Conservation (phyloP, 768 basidiomycete species). For the Melanogaster broomeanus region DNA sequence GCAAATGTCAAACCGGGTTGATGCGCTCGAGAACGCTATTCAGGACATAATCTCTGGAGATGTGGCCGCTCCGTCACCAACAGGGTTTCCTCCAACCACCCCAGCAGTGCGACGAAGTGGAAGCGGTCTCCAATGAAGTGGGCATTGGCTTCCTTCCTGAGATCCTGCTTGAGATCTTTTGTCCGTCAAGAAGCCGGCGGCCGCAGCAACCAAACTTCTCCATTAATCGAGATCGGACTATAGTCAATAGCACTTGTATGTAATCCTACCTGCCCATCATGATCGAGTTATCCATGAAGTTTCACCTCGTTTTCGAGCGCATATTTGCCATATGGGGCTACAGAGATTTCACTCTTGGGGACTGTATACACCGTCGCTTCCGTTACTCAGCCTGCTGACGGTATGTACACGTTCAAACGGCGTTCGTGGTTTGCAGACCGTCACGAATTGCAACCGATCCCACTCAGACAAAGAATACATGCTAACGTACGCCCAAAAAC, state of each 20-base stretch:
- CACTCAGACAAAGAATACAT: no score
- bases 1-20: conserved; percentile 91
- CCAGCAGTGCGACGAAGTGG: conserved; percentile 46
- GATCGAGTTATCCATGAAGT: background rate
- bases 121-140: conserved; percentile 27
- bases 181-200: background rate
- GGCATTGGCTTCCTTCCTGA: conserved; percentile 8
- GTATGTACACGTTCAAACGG: no score
- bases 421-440: no score
- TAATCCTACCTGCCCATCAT: conserved; percentile 11
- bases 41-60: conserved; percentile 90
- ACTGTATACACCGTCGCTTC: no score
- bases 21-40: conserved; percentile 85
- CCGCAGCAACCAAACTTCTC: conserved; percentile 8
- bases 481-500: background rate
- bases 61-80: conserved; percentile 53
- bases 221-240: conserved; percentile 17
- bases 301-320: background rate
- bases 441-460: no score
- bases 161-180: conserved; percentile 2
- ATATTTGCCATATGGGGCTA: background rate
- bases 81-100: conserved; percentile 33
- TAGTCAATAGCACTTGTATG: conserved; percentile 9
- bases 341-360: no score
- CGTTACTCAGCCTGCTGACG: no score